Evolutionary conservation across 345 rosid genomes (phyloP), one percentile per base, ranked within the genome.

Genomic region (Sonneratia caseolaris): DNA sequence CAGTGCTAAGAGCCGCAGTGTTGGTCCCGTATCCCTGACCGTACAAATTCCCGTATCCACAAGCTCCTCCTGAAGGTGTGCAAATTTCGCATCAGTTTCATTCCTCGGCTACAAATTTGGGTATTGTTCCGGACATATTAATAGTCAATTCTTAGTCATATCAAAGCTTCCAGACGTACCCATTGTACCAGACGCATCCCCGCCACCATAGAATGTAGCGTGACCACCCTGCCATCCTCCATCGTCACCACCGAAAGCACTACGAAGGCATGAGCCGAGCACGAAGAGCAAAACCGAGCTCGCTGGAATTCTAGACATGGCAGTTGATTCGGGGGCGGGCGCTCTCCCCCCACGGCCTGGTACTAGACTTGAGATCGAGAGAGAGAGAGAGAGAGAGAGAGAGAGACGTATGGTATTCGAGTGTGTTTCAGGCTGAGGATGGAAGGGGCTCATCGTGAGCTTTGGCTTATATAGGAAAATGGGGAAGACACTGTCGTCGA

Each of bases 101-200:
- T 27, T 27, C 1, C 32, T 27, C 32, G 32, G 32, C 32, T 27
- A 27, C 32, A 27, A 27, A 27, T 0, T 27, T 27, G 32, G 32
- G 32, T 27, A 27, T 27, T 27, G 32, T 27, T 27, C 32, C 32
- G 32, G 32, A 1, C 32, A 40, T 55, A 12, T 16, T 18, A 53
- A 19, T 8, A 19, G 59, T 1, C 19, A 11, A 2, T 64, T 35
- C 22, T 7, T 4, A 37, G 15, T 21, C 11, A 12, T 15, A 37
- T 1, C 15, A 4, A n/a, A 6, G 7, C 18, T 37, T 7, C 2
- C 15, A 32, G 55, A 81, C 87, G 10, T 75, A 88, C 96, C 93
- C 93, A 90, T 90, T 55, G 96, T 90, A 82, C 93, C 91, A 40
- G 93, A 83, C 37, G 96, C 96, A 43, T 90, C 96, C 0, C 86